Evolutionary conservation across 495 filamentous ascomycete genomes (phyloP).

Genomic region (Cercophora newfieldiana): DNA sequence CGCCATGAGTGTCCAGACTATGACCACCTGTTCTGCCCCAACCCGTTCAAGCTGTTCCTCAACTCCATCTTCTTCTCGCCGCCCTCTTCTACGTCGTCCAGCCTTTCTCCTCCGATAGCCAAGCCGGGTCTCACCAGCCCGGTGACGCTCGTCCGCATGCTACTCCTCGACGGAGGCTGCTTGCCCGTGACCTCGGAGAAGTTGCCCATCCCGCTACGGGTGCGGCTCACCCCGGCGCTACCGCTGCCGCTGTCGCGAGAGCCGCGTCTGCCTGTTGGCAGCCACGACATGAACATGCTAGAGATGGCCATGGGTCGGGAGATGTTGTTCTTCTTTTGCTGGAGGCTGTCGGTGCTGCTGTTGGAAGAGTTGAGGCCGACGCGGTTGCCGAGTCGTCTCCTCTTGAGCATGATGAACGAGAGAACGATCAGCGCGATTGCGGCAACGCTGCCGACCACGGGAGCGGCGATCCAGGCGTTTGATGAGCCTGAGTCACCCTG

Average conservation of each 20-base stretch:
- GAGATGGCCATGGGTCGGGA: slow-evolving; percentile 19
- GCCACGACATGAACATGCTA: slow-evolving; percentile 23
- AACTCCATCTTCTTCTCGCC: slow-evolving; percentile 26
- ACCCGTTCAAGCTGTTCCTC: slow-evolving; percentile 37
- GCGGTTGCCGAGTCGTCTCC: slow-evolving; percentile 27
- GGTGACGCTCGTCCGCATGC: slow-evolving; percentile 28
- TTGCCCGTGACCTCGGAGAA: slow-evolving; percentile 26
- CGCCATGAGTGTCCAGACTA: background rate
- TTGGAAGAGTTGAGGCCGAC: slow-evolving; percentile 13
- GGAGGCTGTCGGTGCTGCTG: slow-evolving; percentile 13
- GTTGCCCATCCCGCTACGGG: slow-evolving; percentile 25
- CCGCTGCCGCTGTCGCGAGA: background rate
- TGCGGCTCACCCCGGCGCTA: background rate
- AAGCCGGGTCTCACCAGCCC: slow-evolving; percentile 23
- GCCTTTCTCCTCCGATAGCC: slow-evolving; percentile 27
- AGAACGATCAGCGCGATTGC: slow-evolving; percentile 37
- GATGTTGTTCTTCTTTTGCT: slow-evolving; percentile 5
- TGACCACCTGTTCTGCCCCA: slow-evolving; percentile 37
- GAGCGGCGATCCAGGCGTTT: slow-evolving; percentile 42
- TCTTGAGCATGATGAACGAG: slow-evolving; percentile 38
- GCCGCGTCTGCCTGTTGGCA: slow-evolving; percentile 16
- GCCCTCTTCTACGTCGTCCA: slow-evolving; percentile 31
- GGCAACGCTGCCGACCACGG: slow-evolving; percentile 40
- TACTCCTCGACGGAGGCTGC: slow-evolving; percentile 1
- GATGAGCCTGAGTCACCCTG: slow-evolving; percentile 10